These are phyloP conservation scores for Nicotiana otophora DNA, from an alignment of 257 asterid species.

Conservation along the genomic window DNA sequence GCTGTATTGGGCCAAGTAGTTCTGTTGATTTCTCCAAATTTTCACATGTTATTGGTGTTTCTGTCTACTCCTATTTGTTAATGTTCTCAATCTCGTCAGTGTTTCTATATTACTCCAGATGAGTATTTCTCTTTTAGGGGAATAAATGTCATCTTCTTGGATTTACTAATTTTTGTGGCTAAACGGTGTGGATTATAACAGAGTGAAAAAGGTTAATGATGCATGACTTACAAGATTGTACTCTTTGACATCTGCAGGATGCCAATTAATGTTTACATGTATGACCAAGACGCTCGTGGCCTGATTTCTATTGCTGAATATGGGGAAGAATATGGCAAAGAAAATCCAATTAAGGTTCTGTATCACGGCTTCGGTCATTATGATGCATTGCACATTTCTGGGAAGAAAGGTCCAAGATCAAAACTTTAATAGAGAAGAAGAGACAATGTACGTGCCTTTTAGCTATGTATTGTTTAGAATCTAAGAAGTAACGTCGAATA, in stretches of 20 bases:
- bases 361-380: slow-evolving; percentile 92
- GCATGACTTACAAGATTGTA: not conserved
- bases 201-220: not conserved
- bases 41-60: not conserved
- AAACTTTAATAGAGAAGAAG: slow-evolving; percentile 35
- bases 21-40: not conserved
- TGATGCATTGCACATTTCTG: slow-evolving; percentile 66
- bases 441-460: not conserved
- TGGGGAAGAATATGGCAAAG: slow-evolving; percentile 85
- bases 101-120: not conserved
- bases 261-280: slow-evolving; percentile 92
- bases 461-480: not conserved
- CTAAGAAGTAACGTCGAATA: not conserved
- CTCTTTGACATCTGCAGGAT: slow-evolving; percentile 38
- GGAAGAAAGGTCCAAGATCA: slow-evolving; percentile 45
- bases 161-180: not conserved
- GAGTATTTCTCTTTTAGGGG: not conserved
- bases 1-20: not conserved
- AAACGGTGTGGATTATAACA: not conserved
- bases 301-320: slow-evolving; percentile 87
- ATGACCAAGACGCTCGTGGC: slow-evolving; percentile 58
- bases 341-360: slow-evolving; percentile 62
- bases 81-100: not conserved
- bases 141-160: not conserved
- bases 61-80: not conserved